Evolutionary conservation across 768 basidiomycete genomes (phyloP), one percentile per base, ranked within the genome.

Genomic region (Tylopilus balloui): DNA sequence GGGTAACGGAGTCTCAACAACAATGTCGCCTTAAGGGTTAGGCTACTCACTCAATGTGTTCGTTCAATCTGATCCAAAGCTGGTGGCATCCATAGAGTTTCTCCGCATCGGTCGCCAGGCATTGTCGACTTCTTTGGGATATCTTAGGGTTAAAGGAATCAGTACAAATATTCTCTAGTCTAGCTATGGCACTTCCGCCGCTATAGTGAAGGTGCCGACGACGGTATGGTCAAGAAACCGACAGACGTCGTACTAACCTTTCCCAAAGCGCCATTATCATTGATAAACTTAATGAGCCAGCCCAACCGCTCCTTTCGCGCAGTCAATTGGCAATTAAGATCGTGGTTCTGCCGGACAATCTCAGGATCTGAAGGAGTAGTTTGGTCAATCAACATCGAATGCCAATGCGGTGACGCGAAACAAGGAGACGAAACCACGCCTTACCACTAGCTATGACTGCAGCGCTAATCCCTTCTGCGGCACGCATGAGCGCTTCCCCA

Each of bases 281-380:
- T 88, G 59, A 96, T 88, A 64, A 92, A 95, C 21, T 76, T 77
- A 56, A 95, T 88, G n/a, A 97, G 74, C 77, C 88, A 91, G 46
- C 80, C 82, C 24, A 94, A 70, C 31, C 89, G 73, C 47, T 86
- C 82, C 60, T 85, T 85, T 24, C 90, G 79, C 34, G 80, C 81
- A 5, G 75, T 77, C 54, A 97, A 67, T 61, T 94, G 92, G 2
- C 83, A 75, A 14, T 81, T 81, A 35, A 95, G 71, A 63, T 96
- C 93, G 58, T 89, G 86, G 53, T 86, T 87, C 9, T 80, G 75
- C 34, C 79, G 70, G 42, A 92, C 82, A 54, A 89, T 74, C 66
- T 84, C 74, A 23, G 75, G 55, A 71, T 92, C 81, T 86, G 63
- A 35, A 37, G 5, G 36, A 34, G 17, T 31, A 17, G 12, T 12